Conservation (phyloP, 805 yeast species). For the Groenewaldozyma salmanticensis region DNA sequence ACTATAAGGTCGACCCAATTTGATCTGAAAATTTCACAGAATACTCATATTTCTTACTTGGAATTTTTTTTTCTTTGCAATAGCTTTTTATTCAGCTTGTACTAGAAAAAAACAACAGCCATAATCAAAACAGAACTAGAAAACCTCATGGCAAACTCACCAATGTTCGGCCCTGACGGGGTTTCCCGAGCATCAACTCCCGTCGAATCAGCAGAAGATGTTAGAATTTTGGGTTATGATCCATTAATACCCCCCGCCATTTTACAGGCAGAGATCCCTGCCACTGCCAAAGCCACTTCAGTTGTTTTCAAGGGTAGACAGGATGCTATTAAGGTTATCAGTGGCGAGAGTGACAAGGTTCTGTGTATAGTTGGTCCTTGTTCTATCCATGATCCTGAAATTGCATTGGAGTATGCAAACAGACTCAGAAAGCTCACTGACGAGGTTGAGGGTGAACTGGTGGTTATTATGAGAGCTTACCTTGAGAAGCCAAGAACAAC, state of each 20-base stretch:
- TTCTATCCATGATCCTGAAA: slow-evolving; percentile 84
- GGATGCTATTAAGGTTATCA: slow-evolving; percentile 65
- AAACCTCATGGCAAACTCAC: background rate
- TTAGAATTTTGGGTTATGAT: slow-evolving; percentile 69
- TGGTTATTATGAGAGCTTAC: slow-evolving; percentile 93
- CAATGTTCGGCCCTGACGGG: slow-evolving; percentile 30
- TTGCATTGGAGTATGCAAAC: slow-evolving; percentile 81
- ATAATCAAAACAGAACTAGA: too few species aligned
- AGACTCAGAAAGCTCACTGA: slow-evolving; percentile 58
- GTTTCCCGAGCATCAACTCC: slow-evolving; percentile 30
- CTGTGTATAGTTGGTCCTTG: slow-evolving; percentile 93
- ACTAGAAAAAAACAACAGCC: too few species aligned
- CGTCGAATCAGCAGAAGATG: slow-evolving; percentile 53
- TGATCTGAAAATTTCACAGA: too few species aligned
- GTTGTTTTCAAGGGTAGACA: slow-evolving; percentile 71
- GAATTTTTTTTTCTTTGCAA: too few species aligned
- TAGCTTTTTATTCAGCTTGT: too few species aligned
- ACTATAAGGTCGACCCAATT: too few species aligned
- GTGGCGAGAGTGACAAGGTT: slow-evolving; percentile 71
- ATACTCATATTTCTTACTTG: too few species aligned
- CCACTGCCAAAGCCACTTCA: slow-evolving; percentile 41
- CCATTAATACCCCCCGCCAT: slow-evolving; percentile 91
- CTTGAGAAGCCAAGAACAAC: slow-evolving; percentile 98
- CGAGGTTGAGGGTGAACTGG: slow-evolving; percentile 65
- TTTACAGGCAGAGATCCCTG: slow-evolving; percentile 75